These are phyloP conservation scores for Heterobasidion annosum DNA, from an alignment of 1,284 basidiomycete genomes.

Conservation along the genomic window DNA sequence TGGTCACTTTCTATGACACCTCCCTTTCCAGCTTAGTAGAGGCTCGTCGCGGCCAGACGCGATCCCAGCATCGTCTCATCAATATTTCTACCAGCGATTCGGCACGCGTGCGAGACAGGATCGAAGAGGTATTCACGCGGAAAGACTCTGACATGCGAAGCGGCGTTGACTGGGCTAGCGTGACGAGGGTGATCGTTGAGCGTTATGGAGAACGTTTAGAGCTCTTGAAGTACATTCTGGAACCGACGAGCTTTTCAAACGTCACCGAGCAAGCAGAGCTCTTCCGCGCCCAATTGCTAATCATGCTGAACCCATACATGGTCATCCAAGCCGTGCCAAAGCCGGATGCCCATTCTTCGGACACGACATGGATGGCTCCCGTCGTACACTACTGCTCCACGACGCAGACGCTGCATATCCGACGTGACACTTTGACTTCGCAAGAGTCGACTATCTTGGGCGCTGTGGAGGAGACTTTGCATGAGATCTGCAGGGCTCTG, in stretches of 20 bases:
- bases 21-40: constrained; percentile 24
- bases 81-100: constrained; percentile 15
- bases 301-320: constrained; percentile 28
- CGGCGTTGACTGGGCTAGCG: constrained; percentile 33
- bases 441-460: constrained; percentile 26
- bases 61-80: constrained; percentile 24
- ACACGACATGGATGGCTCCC: constrained; percentile 20
- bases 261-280: constrained; percentile 7
- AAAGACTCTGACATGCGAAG: constrained; percentile 12
- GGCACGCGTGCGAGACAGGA: background rate
- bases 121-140: constrained; percentile 13
- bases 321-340: constrained; percentile 8
- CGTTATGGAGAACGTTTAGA: constrained; percentile 33
- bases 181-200: constrained; percentile 30
- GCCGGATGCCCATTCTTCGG: constrained; percentile 1
- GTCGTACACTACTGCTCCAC: constrained; percentile 24
- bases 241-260: constrained; percentile 2
- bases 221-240: constrained; percentile 25
- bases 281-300: constrained; percentile 20
- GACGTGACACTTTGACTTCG: constrained; percentile 16
- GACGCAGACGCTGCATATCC: constrained; percentile 22
- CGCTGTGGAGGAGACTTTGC: constrained; percentile 23
- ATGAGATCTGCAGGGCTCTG: constrained; percentile 37
- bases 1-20: constrained; percentile 37
- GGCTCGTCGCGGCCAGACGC: constrained; percentile 17